Evolutionary conservation across 1,139 yeast species (phyloP).

Genomic region (Maudiozyma humilis): DNA sequence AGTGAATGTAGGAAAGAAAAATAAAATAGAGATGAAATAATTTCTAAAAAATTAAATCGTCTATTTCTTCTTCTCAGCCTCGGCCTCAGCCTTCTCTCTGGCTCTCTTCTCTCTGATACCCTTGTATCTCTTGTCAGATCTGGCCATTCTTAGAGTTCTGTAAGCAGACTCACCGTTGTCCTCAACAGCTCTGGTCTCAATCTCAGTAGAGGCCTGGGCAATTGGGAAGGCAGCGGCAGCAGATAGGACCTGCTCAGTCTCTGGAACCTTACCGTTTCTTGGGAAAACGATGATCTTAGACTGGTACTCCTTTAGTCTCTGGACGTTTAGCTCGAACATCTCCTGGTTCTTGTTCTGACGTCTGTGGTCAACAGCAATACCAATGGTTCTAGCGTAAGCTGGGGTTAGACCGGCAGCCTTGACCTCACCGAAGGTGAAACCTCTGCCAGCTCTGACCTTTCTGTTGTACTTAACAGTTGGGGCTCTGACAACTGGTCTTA

Average conservation of each 20-base stretch:
- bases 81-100: slow-evolving; percentile 95
- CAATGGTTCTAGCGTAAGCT: slow-evolving; percentile 95
- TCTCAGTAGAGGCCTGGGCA: slow-evolving; percentile 63
- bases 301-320: slow-evolving; percentile 93
- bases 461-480: slow-evolving; percentile 99
- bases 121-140: slow-evolving; percentile 85
- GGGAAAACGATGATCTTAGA: slow-evolving; percentile 94
- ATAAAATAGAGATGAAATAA: slow-evolving; percentile 1
- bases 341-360: slow-evolving; percentile 98
- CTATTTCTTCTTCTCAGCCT: slow-evolving; percentile 97
- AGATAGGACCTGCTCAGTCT: slow-evolving; percentile 66
- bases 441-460: slow-evolving; percentile 99
- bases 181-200: slow-evolving; percentile 88
- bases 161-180: slow-evolving; percentile 68
- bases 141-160: slow-evolving; percentile 93
- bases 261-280: slow-evolving; percentile 74
- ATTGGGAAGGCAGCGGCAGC: slow-evolving; percentile 87
- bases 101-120: slow-evolving; percentile 98
- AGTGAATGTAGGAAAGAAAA: neutral
- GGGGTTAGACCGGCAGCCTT: slow-evolving; percentile 96
- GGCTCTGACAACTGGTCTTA: slow-evolving; percentile 95
- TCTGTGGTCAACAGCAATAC: slow-evolving; percentile 99
- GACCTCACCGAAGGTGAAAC: slow-evolving; percentile 96
- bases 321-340: slow-evolving; percentile 89
- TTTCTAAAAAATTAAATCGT: slow-evolving; percentile 9